phyloP scores from a whole-genome alignment of 1,284 basidiomycete genomes.

The Sporisorium sorghi region DNA sequence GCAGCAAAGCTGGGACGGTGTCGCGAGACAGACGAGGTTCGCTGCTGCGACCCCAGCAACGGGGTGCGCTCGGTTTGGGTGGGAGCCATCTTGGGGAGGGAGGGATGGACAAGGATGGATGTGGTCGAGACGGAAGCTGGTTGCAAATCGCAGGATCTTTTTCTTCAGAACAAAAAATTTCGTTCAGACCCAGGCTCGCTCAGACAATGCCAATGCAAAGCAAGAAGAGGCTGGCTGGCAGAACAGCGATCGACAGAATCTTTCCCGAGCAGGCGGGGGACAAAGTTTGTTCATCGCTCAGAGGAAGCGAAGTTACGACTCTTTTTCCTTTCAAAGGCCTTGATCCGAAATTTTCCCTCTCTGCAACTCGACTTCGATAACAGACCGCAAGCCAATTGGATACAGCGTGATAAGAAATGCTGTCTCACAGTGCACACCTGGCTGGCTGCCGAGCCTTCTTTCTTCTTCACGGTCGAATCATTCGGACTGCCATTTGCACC shows the following conservation, averaged over 20 bases:
- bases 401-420: conserved; percentile 3
- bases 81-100: conserved; percentile 24
- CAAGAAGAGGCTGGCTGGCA: background rate
- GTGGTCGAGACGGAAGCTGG: conserved; percentile 12
- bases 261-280: background rate
- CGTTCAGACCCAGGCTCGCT: background rate
- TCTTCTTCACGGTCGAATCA: background rate
- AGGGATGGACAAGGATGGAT: background rate
- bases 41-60: conserved; percentile 42
- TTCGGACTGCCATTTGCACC: background rate
- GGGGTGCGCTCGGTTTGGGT: conserved; percentile 53
- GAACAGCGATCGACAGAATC: conserved; percentile 1
- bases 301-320: background rate
- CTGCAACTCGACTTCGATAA: background rate
- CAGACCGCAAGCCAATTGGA: conserved; percentile 1
- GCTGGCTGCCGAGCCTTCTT: background rate
- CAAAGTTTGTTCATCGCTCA: background rate
- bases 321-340: background rate
- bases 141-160: background rate
- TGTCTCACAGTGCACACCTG: background rate
- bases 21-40: conserved; percentile 30
- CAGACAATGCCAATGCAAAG: background rate
- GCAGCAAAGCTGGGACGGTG: conserved; percentile 49
- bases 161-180: background rate
- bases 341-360: background rate